A percentile compares a stretch with the other conserved stretches of the same genome.
phyloP scores from a whole-genome alignment of 108 stramenopile species.

The Skeletonema costatum region DNA sequence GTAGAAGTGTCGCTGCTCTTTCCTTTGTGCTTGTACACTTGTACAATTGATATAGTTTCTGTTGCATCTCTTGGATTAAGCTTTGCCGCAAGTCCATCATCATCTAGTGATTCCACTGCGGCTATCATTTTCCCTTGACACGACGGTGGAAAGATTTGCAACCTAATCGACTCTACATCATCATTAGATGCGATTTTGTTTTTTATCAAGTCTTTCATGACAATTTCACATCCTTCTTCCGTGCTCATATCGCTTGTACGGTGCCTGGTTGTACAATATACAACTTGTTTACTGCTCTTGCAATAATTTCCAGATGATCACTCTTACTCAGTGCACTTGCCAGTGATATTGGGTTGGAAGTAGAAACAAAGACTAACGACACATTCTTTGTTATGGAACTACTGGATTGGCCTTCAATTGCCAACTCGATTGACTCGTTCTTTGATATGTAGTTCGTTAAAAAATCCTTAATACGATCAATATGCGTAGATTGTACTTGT shows the following conservation, averaged over 20 bases:
- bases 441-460: neutral
- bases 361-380: neutral
- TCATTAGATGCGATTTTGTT: neutral
- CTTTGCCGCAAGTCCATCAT: neutral
- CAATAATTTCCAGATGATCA: neutral
- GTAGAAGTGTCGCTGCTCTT: neutral
- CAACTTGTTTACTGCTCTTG: neutral
- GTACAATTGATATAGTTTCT: neutral
- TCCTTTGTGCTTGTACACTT: neutral
- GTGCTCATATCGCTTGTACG: neutral
- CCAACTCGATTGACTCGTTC: neutral
- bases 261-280: neutral
- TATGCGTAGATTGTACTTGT: neutral
- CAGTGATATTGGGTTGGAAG: neutral
- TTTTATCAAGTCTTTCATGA: neutral
- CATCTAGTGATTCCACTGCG: neutral
- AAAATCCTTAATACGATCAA: neutral
- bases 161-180: conserved; percentile 1
- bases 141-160: conserved; percentile 7
- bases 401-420: neutral
- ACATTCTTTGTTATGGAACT: neutral
- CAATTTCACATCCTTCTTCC: neutral
- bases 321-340: neutral
- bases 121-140: neutral
- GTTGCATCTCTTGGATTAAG: neutral